Conservation (phyloP, 2,329 filamentous ascomycete genomes). For the Paraphaeosphaeria sporulosa region DNA sequence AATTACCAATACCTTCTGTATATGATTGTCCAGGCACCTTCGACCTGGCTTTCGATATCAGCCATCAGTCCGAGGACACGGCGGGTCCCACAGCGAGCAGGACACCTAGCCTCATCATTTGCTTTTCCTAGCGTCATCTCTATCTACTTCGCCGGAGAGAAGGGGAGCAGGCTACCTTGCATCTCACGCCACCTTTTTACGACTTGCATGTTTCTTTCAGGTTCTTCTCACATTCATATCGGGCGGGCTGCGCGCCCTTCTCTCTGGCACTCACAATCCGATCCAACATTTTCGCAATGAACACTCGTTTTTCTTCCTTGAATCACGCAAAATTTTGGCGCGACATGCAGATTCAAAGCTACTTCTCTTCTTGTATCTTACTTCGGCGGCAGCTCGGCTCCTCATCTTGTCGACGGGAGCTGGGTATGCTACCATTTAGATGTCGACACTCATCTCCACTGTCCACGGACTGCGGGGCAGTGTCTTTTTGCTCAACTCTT, state of each 20-base stretch:
- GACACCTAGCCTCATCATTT: conserved; percentile 20
- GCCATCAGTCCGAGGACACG: conserved; percentile 23
- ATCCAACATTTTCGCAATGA: conserved; percentile 6
- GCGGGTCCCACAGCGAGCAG: conserved; percentile 13
- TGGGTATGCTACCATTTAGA: neutral
- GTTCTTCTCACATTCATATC: conserved; percentile 6
- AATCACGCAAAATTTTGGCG: neutral
- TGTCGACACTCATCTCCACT: neutral
- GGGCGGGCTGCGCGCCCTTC: conserved; percentile 20
- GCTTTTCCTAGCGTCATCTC: conserved; percentile 21
- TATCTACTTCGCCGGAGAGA: conserved; percentile 32
- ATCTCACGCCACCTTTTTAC: conserved; percentile 32
- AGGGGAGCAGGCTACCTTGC: conserved; percentile 43
- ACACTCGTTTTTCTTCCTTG: conserved; percentile 18
- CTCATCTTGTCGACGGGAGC: neutral
- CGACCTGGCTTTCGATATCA: conserved; percentile 26
- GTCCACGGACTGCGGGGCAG: neutral
- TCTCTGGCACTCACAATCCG: conserved; percentile 17
- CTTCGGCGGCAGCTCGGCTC: conserved; percentile 1
- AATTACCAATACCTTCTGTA: conserved; percentile 33
- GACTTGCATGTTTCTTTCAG: conserved; percentile 34
- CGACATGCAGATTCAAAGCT: too few relatives aligned
- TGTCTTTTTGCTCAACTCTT: conserved; percentile 5
- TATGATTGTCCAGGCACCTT: conserved; percentile 27
- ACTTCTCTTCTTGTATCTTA: conserved; percentile 18